phyloP scores from a whole-genome alignment of 2,329 filamentous ascomycete genomes.

The Nigrospora osmanthi region DNA sequence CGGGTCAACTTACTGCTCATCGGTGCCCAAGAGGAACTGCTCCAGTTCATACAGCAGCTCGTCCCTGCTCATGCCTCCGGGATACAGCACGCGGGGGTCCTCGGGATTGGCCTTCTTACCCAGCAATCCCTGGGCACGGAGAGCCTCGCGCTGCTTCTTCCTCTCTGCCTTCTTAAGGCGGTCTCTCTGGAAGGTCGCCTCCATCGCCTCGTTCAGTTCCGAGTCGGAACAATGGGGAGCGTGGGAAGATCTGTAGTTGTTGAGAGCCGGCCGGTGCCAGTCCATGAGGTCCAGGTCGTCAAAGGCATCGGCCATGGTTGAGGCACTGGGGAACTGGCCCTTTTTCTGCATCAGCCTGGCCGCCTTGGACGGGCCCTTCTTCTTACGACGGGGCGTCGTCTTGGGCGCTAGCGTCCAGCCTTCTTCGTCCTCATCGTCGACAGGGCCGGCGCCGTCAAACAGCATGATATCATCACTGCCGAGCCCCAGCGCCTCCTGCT shows the following conservation, averaged over 20 bases:
- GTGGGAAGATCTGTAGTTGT: constrained; percentile 48
- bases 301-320: constrained; percentile 37
- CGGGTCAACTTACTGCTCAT: constrained; percentile 47
- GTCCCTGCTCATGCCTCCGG: constrained; percentile 60
- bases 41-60: constrained; percentile 68
- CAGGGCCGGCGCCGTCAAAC: constrained; percentile 38
- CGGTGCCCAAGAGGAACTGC: constrained; percentile 57
- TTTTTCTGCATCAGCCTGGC: constrained; percentile 15
- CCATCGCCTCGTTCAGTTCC: constrained; percentile 55
- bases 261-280: constrained; percentile 62
- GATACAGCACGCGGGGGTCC: constrained; percentile 64
- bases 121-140: constrained; percentile 58
- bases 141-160: constrained; percentile 62
- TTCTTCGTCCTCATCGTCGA: constrained; percentile 22
- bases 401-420: constrained; percentile 16
- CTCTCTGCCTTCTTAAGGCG: constrained; percentile 62
- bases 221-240: constrained; percentile 55
- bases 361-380: constrained; percentile 15
- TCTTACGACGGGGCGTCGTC: constrained; percentile 16
- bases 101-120: constrained; percentile 48
- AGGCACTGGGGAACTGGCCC: constrained; percentile 29
- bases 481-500: constrained; percentile 57
- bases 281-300: constrained; percentile 82
- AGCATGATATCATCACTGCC: constrained; percentile 50
- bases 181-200: constrained; percentile 57